Evolutionary conservation across 164 flowering plant genomes (phyloP), one percentile per base, ranked within the genome.

Genomic region (Vitis vinifera): DNA sequence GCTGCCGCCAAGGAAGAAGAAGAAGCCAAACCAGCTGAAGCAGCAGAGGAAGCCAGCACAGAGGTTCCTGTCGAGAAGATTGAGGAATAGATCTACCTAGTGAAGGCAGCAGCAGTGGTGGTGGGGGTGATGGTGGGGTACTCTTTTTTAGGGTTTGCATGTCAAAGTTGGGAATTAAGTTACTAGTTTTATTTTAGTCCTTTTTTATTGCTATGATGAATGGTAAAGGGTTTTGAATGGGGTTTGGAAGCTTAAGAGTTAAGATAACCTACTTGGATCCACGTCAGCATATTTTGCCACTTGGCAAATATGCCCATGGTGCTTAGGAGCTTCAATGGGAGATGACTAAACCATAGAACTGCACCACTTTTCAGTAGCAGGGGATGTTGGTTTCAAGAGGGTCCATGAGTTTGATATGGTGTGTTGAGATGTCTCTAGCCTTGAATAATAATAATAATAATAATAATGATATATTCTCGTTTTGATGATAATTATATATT

Each of bases 41-140:
- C 55, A 50, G 67, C 19, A 66, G 74, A 51, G 68, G 68, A 69
- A 53, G 65, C 61, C 1, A 47, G 17, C 71, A 67, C 75, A 17
- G 81, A 77, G 51, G 74, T 66, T 60, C 69, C 84, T 5, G 82
- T 67, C 16, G 84, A 77, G 77, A 78, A 78, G 78, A 61, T 71
- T 56, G 84, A 78, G 67, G 78, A 79, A 14, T 77, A 65, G 55
- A 68, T 37, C 44, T 37, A 37, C 7, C 44, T 3, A 37, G 44
- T 37, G 44, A 6, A 44, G 11, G 13, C 6, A n/a, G 31, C 11
- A 6, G 37, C 6, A n/a, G 31, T 31, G 13, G 9, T 30, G 15
- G 44, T 50, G 53, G 16, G 16, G 62, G 31, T 31, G 13, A 8
- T 30, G 15, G 44, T 50, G 53, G 16, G 16, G 62, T 3, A 9